A percentile compares a stretch with the other conserved stretches of the same genome.
These are phyloP conservation scores for Talaromyces stipitatus DNA, from an alignment of 495 filamentous ascomycete species.

Conservation along the genomic window DNA sequence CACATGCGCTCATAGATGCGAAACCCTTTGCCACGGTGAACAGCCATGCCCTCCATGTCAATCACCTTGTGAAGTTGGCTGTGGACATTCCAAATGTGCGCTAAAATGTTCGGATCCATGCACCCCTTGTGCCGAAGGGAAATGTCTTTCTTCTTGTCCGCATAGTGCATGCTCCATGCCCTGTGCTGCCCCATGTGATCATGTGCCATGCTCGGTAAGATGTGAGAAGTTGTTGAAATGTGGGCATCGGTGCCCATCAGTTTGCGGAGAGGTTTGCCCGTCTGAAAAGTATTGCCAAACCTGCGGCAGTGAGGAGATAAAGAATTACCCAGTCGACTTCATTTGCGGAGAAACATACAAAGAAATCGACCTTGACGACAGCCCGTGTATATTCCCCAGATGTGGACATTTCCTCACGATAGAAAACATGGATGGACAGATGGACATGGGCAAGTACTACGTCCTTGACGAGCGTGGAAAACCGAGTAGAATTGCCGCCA, in stretches of 20 bases:
- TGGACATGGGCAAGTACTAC: constrained; percentile 56
- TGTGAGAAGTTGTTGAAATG: constrained; percentile 52
- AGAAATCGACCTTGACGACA: constrained; percentile 49
- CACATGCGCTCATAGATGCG: constrained; percentile 54
- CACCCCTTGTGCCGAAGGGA: constrained; percentile 50
- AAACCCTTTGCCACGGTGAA: constrained; percentile 43
- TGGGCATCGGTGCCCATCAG: constrained; percentile 59
- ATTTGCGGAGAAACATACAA: constrained; percentile 40
- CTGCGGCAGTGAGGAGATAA: constrained; percentile 37
- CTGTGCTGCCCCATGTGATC: constrained; percentile 53
- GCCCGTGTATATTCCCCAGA: constrained; percentile 53
- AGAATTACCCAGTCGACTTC: constrained; percentile 44
- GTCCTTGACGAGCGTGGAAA: constrained; percentile 27
- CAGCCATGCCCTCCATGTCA: constrained; percentile 46
- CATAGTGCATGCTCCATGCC: constrained; percentile 58
- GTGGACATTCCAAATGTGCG: constrained; percentile 53
- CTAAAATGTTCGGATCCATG: constrained; percentile 58
- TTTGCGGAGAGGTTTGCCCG: constrained; percentile 64
- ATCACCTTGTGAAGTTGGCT: constrained; percentile 51
- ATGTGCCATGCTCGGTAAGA: constrained; percentile 57
- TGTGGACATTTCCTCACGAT: constrained; percentile 63
- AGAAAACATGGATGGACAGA: constrained; percentile 55
- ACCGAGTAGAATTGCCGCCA: constrained; percentile 33
- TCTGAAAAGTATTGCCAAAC: constrained; percentile 45
- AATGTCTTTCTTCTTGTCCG: constrained; percentile 49